Evolutionary conservation across 495 filamentous ascomycete genomes (phyloP).

Genomic region (Aspergillus sclerotiicarbonarius): DNA sequence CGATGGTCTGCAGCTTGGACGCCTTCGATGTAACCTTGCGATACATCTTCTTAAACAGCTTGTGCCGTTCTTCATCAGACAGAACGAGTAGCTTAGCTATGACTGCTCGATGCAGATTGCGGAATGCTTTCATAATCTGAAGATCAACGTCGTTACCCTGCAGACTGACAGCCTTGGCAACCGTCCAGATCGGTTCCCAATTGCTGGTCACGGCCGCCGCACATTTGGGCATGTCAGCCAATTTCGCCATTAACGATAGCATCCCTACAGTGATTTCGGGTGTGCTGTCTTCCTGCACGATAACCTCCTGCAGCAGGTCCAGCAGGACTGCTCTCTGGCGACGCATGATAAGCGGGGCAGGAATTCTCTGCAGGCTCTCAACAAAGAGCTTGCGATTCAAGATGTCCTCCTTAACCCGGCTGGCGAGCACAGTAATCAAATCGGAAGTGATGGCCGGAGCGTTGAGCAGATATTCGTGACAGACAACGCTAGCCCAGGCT

Average conservation of each 20-base stretch:
- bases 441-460: constrained; percentile 35
- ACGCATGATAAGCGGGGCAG: constrained; percentile 36
- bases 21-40: constrained; percentile 32
- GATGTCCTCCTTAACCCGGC: constrained; percentile 31
- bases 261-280: constrained; percentile 33
- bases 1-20: constrained; percentile 35
- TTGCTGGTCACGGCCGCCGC: constrained; percentile 36
- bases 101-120: constrained; percentile 36
- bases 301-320: constrained; percentile 35
- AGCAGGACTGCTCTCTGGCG: constrained; percentile 36
- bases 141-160: constrained; percentile 38
- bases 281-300: constrained; percentile 30
- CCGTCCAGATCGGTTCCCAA: constrained; percentile 42
- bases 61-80: constrained; percentile 34
- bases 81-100: constrained; percentile 38
- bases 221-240: constrained; percentile 44
- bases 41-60: constrained; percentile 39
- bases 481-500: constrained; percentile 43
- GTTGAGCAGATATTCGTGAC: constrained; percentile 45
- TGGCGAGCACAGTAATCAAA: constrained; percentile 34
- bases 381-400: constrained; percentile 33
- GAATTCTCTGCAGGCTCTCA: constrained; percentile 43
- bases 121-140: constrained; percentile 43
- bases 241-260: constrained; percentile 43
- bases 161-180: constrained; percentile 36